Evolutionary conservation across 495 filamentous ascomycete species (phyloP), one percentile per base, ranked within the genome.

Genomic region (Lineolata rhizophorae): DNA sequence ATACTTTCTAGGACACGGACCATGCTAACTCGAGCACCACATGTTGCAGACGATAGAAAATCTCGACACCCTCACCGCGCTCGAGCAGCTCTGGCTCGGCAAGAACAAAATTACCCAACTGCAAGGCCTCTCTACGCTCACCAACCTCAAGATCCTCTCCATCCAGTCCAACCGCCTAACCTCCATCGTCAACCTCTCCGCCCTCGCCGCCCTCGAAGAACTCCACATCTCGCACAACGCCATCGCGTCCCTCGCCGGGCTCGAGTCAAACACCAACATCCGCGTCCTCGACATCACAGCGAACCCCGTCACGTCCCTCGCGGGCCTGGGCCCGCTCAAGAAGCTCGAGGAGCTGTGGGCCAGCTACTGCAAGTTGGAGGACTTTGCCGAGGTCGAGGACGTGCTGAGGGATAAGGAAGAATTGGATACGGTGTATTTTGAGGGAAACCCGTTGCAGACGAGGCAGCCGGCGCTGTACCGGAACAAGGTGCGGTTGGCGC

Each of bases 211-310:
- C 28, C 72, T 99, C 3, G 80, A 94, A 58, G 87, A 99, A 50
- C 63, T 99, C 29, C 92, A 99, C 59, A 76, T 95, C 47, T 91
- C 85, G n/a, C 81, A 99, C 59, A 99, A 99, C 50, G 68, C 68
- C n/a, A 59, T 99, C 26, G 74, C 72, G 18, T 62, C 67, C 10
- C 67, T 97, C 13, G 62, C 64, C 2, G 83, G 82, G 0, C 58
- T 97, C 12, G 73, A 82, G 21, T 44, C 57, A 22, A 82, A 75
- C 53, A 35, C 46, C 5, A 42, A 44, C n/a, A 66, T 99, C 28
- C 69, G 70, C 21, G 67, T 84, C 15, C 54, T 99, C 20, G 87
- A 99, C 44, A 70, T 99, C 38, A 84, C 77, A 34, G 84, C 78
- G 52, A 99, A 99, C 55, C 68, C 70, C 40, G 68, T 99, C 46